Conservation (phyloP, 768 basidiomycete species). For the Pleurotus cornucopiae region DNA sequence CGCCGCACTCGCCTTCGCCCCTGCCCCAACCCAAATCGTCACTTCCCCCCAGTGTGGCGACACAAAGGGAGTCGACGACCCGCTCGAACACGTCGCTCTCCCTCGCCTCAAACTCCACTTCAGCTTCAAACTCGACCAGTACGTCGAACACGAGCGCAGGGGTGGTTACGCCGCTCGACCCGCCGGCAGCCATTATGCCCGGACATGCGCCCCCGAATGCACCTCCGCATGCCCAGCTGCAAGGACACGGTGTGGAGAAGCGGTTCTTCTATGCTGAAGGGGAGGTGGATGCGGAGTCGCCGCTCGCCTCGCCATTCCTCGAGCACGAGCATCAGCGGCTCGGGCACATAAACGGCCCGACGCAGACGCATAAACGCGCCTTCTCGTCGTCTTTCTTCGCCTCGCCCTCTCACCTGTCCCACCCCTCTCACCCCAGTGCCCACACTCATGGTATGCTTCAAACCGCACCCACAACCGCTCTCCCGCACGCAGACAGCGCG, state of each 20-base stretch:
- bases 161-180: background rate
- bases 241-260: background rate
- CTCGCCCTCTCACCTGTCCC: background rate
- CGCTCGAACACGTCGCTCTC: constrained; percentile 3
- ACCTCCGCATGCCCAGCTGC: background rate
- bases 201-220: constrained; percentile 1
- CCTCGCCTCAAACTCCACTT: background rate
- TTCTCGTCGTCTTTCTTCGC: background rate
- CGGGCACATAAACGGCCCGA: too few relatives aligned
- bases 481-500: constrained; percentile 11
- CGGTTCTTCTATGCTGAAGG: background rate
- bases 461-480: background rate
- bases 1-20: background rate
- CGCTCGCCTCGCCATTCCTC: too few relatives aligned
- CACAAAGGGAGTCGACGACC: background rate
- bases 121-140: background rate
- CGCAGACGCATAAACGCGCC: background rate
- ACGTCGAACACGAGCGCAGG: background rate
- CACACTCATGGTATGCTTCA: background rate
- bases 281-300: too few relatives aligned
- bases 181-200: background rate
- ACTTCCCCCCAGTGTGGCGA: too few relatives aligned
- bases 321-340: too few relatives aligned
- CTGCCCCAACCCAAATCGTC: too few relatives aligned
- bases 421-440: background rate